These are phyloP conservation scores for Suhomyces bribrorum DNA, from an alignment of 1,139 yeast genomes.

Conservation along the genomic window DNA sequence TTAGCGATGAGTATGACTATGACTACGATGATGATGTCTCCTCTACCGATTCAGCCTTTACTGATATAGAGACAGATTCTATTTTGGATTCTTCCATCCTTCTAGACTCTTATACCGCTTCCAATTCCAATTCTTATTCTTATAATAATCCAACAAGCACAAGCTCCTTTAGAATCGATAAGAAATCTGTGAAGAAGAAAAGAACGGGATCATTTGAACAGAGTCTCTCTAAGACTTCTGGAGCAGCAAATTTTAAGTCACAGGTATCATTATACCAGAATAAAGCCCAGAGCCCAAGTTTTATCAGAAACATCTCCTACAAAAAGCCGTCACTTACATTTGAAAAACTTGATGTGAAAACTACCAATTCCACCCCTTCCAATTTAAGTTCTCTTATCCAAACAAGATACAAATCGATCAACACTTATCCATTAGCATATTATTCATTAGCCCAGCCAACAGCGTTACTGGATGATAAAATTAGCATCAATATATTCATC, in stretches of 20 bases:
- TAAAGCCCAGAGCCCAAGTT: slow-evolving; percentile 1
- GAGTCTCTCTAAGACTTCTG: slow-evolving; percentile 17
- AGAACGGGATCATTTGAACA: slow-evolving; percentile 22
- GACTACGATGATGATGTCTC: slow-evolving; percentile 27
- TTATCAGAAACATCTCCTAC: slow-evolving; percentile 2
- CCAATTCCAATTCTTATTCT: slow-evolving; percentile 17
- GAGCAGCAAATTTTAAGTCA: slow-evolving; percentile 10
- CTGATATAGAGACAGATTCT: slow-evolving; percentile 47
- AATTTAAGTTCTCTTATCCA: slow-evolving; percentile 45
- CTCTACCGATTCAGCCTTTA: slow-evolving; percentile 46
- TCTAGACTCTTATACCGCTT: slow-evolving; percentile 26
- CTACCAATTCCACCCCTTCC: slow-evolving; percentile 18
- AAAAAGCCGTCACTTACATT: slow-evolving; percentile 20
- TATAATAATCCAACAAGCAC: slow-evolving; percentile 17
- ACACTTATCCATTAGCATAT: slow-evolving; percentile 52
- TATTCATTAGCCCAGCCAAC: slow-evolving; percentile 49
- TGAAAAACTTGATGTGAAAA: slow-evolving; percentile 24
- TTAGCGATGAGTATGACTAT: slow-evolving; percentile 12
- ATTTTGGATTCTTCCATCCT: slow-evolving; percentile 35
- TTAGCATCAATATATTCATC: slow-evolving; percentile 37
- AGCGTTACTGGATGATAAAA: slow-evolving; percentile 8
- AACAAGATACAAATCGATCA: slow-evolving; percentile 35
- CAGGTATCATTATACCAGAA: slow-evolving; percentile 10
- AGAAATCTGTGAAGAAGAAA: slow-evolving; percentile 23
- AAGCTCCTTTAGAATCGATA: slow-evolving; percentile 12